Conservation (phyloP, 345 rosid genomes). For the Anacardium occidentale region DNA sequence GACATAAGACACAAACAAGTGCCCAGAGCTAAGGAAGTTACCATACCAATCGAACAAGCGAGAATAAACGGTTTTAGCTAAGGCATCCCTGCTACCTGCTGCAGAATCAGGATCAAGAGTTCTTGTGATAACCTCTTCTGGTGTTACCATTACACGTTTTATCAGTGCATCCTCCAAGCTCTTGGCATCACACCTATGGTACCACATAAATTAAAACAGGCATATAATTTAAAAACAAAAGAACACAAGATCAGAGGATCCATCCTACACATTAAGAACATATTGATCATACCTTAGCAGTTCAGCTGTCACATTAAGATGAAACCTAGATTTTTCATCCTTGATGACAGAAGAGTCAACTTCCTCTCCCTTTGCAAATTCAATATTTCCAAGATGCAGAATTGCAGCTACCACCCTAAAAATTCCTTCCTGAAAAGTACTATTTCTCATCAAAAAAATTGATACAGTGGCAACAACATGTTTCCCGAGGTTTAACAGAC, state of each 20-base stretch:
- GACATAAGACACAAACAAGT: constrained; percentile 2
- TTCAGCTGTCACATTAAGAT: constrained; percentile 79
- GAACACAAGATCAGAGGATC: constrained; percentile 18
- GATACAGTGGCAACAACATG: constrained; percentile 16
- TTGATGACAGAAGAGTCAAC: constrained; percentile 87
- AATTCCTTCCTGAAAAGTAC: constrained; percentile 74
- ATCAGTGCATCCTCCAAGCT: constrained; percentile 93
- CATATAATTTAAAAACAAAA: constrained; percentile 24
- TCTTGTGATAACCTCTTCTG: constrained; percentile 97
- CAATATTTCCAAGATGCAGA: constrained; percentile 90
- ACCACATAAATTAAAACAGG: constrained; percentile 17
- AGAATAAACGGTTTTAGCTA: constrained; percentile 92
- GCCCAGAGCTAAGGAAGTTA: constrained; percentile 12
- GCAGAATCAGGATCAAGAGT: constrained; percentile 92
- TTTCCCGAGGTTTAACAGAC: constrained; percentile 20
- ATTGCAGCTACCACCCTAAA: constrained; percentile 96
- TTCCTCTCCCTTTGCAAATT: constrained; percentile 89
- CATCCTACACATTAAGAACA: constrained; percentile 12
- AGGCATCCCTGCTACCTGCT: constrained; percentile 87
- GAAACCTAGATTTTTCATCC: constrained; percentile 87
- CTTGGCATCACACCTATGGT: constrained; percentile 74
- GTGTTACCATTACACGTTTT: constrained; percentile 99
- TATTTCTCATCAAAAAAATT: constrained; percentile 24
- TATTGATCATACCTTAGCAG: constrained; percentile 65
- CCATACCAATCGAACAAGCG: constrained; percentile 97